Conservation (phyloP, 2,329 filamentous ascomycete species). For the Graphilbum sp. region DNA sequence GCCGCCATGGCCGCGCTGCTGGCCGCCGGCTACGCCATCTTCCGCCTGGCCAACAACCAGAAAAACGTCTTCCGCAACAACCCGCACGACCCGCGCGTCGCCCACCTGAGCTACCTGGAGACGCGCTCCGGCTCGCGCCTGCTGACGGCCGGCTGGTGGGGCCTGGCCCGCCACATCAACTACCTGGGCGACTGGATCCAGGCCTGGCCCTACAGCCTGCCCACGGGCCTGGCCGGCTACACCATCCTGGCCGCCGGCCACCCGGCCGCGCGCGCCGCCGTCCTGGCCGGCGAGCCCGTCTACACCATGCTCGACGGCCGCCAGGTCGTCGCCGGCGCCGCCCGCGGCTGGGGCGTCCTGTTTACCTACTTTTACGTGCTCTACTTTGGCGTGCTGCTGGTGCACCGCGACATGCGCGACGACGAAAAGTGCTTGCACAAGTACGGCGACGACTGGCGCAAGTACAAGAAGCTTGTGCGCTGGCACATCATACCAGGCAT, state of each 20-base stretch:
- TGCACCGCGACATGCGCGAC: conserved; percentile 76
- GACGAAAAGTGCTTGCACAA: conserved; percentile 84
- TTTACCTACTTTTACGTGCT: conserved; percentile 91
- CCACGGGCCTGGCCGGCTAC: conserved; percentile 74
- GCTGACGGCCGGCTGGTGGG: conserved; percentile 85
- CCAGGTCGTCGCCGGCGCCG: conserved; percentile 53
- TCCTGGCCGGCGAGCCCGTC: conserved; percentile 23
- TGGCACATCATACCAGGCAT: conserved; percentile 74
- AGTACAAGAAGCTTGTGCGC: conserved; percentile 68
- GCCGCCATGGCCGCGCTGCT: conserved; percentile 51
- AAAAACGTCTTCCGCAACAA: conserved; percentile 91
- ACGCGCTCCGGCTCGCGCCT: conserved; percentile 70
- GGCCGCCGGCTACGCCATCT: conserved; percentile 66
- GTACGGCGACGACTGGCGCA: conserved; percentile 85
- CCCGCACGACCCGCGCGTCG: conserved; percentile 61
- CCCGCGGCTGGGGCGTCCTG: conserved; percentile 68
- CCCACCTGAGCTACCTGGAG: conserved; percentile 71
- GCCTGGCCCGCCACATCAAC: conserved; percentile 80
- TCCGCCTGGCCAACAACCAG: conserved; percentile 84
- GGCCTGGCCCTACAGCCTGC: conserved; percentile 78
- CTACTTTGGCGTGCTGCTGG: conserved; percentile 74
- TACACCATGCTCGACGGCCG: conserved; percentile 42
- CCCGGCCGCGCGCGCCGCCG: too few relatives aligned
- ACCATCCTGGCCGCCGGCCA: conserved; percentile 40
- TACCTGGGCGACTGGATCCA: conserved; percentile 93